Base-by-base conservation (phyloP, 768 basidiomycete species). In the Harrya chromipes region DNA sequence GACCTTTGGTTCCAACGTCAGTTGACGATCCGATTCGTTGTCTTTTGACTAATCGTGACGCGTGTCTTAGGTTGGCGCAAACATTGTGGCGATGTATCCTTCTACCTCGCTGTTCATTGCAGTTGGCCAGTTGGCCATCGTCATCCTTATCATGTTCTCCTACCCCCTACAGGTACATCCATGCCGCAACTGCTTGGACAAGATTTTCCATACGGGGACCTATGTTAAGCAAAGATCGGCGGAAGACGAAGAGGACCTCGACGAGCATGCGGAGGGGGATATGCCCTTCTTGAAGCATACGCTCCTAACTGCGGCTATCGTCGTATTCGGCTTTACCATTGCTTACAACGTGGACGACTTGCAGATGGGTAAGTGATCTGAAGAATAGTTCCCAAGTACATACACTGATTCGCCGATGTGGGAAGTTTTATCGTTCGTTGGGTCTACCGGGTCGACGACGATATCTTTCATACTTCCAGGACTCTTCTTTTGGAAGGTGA, bases 381-480 rank as follows among this genome's bases (percentile, higher is more conserved):
- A 16, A 39, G 45, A 17, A 40, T 44, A 17, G 19, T 34, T 31
- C n/a, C 14, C 20, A 12, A 11, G 36, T 19, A 14, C 26, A 33
- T 34, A 31, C 24, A 23, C 46, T 68, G 50, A 69, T 41, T 40
- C 16, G 40, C 24, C 26, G 42, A 53, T 49, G 17, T 34, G 42
- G n/a, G 4, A 61, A 91, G 95, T 98, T 13, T 76, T 98, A 29
- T 91, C 93, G 4, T 97, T 99, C 64, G 95, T 99, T 33, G 97
- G 97, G 2, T 87, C 93, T 20, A 97, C 94, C 1, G 97, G 97
- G 12, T 95, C 92, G 13, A 97, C 94, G 21, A 95, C 94, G 17
- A 92, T 98, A 50, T 94, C 91, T 1, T 98, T 97, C 71, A 97
- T 98, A 61, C 78, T 97, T 31, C 94, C 94, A 0, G 94, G 92